Percentiles rank a stretch among this genome's conserved stretches.
phyloP scores from a whole-genome alignment of 371 early-diverging fungal species.

The Basidiobolus meristosporus region DNA sequence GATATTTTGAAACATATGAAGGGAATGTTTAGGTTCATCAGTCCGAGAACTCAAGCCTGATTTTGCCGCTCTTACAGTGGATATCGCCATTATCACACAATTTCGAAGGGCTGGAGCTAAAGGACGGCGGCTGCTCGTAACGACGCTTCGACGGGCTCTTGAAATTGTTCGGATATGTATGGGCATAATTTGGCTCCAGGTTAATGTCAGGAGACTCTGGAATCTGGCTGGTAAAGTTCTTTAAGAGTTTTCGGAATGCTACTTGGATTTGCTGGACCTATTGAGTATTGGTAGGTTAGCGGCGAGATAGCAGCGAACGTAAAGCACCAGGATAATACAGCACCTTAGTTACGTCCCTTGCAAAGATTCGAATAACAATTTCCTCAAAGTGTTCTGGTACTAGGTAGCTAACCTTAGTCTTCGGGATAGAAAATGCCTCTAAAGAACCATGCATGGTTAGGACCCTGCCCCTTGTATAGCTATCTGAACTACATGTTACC shows the following conservation, averaged over 20 bases:
- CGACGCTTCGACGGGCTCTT: too few relatives aligned
- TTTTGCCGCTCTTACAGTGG: too few relatives aligned
- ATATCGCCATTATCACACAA: too few relatives aligned
- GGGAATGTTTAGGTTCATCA: too few relatives aligned
- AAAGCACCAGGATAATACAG: neutral
- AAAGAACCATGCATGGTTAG: too few relatives aligned
- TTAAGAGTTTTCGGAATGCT: neutral
- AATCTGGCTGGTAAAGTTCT: neutral
- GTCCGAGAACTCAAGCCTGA: too few relatives aligned
- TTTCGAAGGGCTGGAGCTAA: too few relatives aligned
- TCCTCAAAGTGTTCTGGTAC: conserved; percentile 56
- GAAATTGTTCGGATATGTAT: too few relatives aligned
- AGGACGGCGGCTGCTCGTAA: too few relatives aligned
- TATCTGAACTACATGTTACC: too few relatives aligned
- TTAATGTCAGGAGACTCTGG: neutral
- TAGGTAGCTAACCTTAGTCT: conserved; percentile 47
- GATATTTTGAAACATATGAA: too few relatives aligned
- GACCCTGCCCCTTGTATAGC: too few relatives aligned
- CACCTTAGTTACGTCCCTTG: conserved; percentile 37
- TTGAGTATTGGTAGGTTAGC: neutral
- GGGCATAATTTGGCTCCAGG: neutral
- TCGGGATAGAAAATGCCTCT: conserved; percentile 19
- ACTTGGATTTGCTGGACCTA: neutral
- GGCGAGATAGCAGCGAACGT: neutral
- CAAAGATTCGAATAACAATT: conserved; percentile 38